A percentile compares a stretch with the other conserved stretches of the same genome.
Evolutionary conservation across 2,329 filamentous ascomycete species (phyloP).

Genomic region (Chaetomium globosum): DNA sequence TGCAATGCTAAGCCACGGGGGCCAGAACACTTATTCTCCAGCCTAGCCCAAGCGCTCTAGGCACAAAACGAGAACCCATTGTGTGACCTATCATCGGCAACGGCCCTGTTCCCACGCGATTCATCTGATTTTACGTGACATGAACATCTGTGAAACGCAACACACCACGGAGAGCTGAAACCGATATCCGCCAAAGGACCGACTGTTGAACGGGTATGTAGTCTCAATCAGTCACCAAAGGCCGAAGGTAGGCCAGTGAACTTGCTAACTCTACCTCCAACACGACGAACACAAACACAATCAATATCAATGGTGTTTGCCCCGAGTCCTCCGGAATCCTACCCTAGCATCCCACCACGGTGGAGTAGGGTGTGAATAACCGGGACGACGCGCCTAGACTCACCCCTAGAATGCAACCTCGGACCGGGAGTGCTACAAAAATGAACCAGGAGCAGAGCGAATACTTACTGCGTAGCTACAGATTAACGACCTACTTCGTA

Average conservation of each 20-base stretch:
- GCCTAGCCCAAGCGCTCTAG: neutral
- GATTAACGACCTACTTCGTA: too few species aligned
- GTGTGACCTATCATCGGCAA: neutral
- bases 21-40: neutral
- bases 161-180: too few species aligned
- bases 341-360: too few species aligned
- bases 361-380: constrained; percentile 11
- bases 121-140: neutral
- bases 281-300: neutral
- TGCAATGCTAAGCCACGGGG: too few species aligned
- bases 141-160: too few species aligned
- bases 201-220: too few species aligned
- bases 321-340: neutral
- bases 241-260: neutral
- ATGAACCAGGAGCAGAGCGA: neutral
- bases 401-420: neutral
- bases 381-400: constrained; percentile 13
- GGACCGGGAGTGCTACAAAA: neutral
- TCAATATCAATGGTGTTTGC: neutral
- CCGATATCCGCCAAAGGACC: too few species aligned
- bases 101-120: neutral
- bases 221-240: too few species aligned
- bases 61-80: neutral
- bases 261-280: neutral
- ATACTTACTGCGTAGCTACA: too few species aligned